Conservation (phyloP, 2,329 filamentous ascomycete species). For the Pleurostoma richardsiae region DNA sequence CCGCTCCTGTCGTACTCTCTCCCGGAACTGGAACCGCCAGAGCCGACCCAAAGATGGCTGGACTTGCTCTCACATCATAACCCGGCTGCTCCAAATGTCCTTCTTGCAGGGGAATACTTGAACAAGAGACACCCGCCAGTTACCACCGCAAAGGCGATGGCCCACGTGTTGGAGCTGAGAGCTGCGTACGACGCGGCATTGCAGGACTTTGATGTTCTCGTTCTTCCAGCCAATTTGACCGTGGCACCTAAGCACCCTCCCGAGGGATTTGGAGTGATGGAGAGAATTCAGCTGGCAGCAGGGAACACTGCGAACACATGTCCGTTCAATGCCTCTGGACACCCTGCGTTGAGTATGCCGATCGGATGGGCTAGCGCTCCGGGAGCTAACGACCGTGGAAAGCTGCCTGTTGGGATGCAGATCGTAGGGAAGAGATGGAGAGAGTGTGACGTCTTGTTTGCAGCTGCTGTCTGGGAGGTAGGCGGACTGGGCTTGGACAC, state of each 20-base stretch:
- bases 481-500: constrained; percentile 20
- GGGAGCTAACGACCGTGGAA: constrained; percentile 10
- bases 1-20: background rate
- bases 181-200: constrained; percentile 41
- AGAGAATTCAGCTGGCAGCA: constrained; percentile 35
- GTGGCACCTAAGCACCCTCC: constrained; percentile 36
- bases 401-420: constrained; percentile 24
- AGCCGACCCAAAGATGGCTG: background rate
- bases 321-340: constrained; percentile 44
- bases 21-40: background rate
- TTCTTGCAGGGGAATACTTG: constrained; percentile 21
- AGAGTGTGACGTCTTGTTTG: constrained; percentile 20
- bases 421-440: constrained; percentile 20
- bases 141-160: constrained; percentile 37
- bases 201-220: constrained; percentile 35
- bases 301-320: constrained; percentile 38
- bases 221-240: constrained; percentile 40
- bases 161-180: constrained; percentile 37
- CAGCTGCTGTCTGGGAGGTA: constrained; percentile 21
- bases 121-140: constrained; percentile 17
- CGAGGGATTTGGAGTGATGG: constrained; percentile 22
- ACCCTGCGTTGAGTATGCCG: constrained; percentile 43
- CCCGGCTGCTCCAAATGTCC: background rate
- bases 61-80: background rate
- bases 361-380: constrained; percentile 21